Conservation (phyloP, 129 eudicot genomes). For the Flaveria trinervia region DNA sequence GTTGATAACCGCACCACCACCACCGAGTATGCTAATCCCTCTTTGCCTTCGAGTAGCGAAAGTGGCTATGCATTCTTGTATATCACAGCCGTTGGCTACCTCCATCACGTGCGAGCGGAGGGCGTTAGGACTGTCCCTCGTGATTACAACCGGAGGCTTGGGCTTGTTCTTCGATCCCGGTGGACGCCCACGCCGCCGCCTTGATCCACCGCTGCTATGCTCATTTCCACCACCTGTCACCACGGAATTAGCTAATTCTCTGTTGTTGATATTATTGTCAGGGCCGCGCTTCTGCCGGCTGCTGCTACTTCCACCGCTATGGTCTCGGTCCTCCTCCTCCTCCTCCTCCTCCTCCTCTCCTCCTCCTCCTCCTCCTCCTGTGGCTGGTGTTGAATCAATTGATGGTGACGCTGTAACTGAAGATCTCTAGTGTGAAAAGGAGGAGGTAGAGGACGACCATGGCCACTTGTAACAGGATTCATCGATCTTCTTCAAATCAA, state of each 20-base stretch:
- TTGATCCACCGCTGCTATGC: constrained; percentile 27
- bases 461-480: constrained; percentile 68
- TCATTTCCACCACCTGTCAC: constrained; percentile 29
- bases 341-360: too few species aligned
- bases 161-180: constrained; percentile 92
- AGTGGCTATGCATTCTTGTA: constrained; percentile 63
- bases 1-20: constrained; percentile 68
- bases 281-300: constrained; percentile 50
- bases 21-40: constrained; percentile 78
- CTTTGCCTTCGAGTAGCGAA: constrained; percentile 75
- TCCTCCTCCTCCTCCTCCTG: too few species aligned
- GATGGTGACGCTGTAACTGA: constrained; percentile 32
- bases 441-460: constrained; percentile 58
- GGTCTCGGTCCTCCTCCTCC: too few species aligned
- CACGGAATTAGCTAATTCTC: constrained; percentile 30
- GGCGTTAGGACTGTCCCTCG: constrained; percentile 84
- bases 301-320: constrained; percentile 44
- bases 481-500: constrained; percentile 14
- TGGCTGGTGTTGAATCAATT: constrained; percentile 40
- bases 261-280: constrained; percentile 37
- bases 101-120: constrained; percentile 94
- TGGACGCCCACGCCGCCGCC: constrained; percentile 79
- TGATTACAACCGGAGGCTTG: constrained; percentile 81
- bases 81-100: constrained; percentile 70
- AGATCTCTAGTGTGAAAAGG: constrained; percentile 77